Conservation (phyloP, 2,329 filamentous ascomycete species). For the Aspergillus sclerotialis region DNA sequence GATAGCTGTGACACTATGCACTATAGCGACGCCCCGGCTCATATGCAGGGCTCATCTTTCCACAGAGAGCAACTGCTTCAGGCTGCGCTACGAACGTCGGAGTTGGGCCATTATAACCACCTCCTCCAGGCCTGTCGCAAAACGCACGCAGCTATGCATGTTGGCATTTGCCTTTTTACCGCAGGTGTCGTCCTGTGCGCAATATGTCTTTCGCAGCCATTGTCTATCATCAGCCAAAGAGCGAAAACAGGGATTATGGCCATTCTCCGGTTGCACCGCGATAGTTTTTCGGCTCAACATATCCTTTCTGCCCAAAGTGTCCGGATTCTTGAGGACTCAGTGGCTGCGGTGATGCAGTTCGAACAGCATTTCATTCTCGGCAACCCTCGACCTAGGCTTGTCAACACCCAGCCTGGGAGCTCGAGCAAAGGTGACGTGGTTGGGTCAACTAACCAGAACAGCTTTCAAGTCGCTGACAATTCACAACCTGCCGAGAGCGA, state of each 20-base stretch:
- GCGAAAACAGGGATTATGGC: slow-evolving; percentile 8
- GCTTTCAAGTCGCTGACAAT: no score
- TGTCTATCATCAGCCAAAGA: slow-evolving; percentile 5
- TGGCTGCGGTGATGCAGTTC: slow-evolving; percentile 5
- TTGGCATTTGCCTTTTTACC: slow-evolving; percentile 12
- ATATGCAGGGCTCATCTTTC: no score
- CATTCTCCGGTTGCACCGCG: slow-evolving; percentile 5
- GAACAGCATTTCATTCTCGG: slow-evolving; percentile 5
- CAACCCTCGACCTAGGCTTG: no score
- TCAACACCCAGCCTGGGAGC: no score
- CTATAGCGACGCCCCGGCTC: no score
- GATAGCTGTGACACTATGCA: no score
- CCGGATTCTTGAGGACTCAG: slow-evolving; percentile 5
- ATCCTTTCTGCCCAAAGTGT: slow-evolving; percentile 7
- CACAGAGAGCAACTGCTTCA: no score
- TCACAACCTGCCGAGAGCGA: no score
- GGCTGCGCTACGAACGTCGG: no score
- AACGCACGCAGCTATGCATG: slow-evolving; percentile 9
- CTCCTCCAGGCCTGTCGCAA: slow-evolving; percentile 7
- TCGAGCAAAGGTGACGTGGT: no score
- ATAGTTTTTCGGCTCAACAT: slow-evolving; percentile 5
- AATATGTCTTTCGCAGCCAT: slow-evolving; percentile 6
- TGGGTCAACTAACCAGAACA: no score
- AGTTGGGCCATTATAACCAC: no score
- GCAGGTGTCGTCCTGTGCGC: slow-evolving; percentile 10